Conservation (phyloP, 2,329 filamentous ascomycete genomes). For the Verticillium dahliae region DNA sequence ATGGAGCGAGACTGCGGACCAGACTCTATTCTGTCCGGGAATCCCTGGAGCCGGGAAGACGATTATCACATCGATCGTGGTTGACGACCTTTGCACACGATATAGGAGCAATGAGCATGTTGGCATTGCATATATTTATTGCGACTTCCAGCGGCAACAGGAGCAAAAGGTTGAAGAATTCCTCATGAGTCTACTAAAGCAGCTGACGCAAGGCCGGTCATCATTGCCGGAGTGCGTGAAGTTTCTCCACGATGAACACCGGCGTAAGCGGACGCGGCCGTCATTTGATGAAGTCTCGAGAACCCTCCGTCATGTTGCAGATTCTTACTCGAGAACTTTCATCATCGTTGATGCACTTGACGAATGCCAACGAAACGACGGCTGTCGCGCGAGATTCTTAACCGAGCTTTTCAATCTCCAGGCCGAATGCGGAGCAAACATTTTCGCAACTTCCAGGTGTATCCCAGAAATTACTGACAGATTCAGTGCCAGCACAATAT, state of each 20-base stretch:
- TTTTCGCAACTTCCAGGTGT: slow-evolving; percentile 7
- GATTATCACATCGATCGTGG: slow-evolving; percentile 12
- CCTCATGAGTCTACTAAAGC: slow-evolving; percentile 22
- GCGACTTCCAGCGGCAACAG: slow-evolving; percentile 19
- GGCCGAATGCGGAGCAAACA: neutral
- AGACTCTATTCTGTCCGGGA: slow-evolving; percentile 32
- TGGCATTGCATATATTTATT: slow-evolving; percentile 24
- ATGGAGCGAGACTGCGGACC: too few relatives aligned
- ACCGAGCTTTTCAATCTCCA: neutral
- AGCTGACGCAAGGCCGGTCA: slow-evolving; percentile 16
- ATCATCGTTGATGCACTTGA: slow-evolving; percentile 21
- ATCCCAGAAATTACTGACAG: slow-evolving; percentile 1
- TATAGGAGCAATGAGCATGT: slow-evolving; percentile 7
- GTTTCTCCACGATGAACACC: neutral
- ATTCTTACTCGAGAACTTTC: slow-evolving; percentile 7
- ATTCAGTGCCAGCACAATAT: neutral
- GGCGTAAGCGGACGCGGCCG: slow-evolving; percentile 12
- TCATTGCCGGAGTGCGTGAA: neutral
- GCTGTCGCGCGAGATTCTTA: neutral
- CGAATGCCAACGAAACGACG: slow-evolving; percentile 9
- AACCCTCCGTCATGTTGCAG: slow-evolving; percentile 1
- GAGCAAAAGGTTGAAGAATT: slow-evolving; percentile 17
- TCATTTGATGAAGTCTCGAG: slow-evolving; percentile 14
- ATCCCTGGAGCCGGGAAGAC: slow-evolving; percentile 39
- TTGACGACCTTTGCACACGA: slow-evolving; percentile 9